Conservation (phyloP, 768 basidiomycete genomes). For the Podaxis pistillaris region DNA sequence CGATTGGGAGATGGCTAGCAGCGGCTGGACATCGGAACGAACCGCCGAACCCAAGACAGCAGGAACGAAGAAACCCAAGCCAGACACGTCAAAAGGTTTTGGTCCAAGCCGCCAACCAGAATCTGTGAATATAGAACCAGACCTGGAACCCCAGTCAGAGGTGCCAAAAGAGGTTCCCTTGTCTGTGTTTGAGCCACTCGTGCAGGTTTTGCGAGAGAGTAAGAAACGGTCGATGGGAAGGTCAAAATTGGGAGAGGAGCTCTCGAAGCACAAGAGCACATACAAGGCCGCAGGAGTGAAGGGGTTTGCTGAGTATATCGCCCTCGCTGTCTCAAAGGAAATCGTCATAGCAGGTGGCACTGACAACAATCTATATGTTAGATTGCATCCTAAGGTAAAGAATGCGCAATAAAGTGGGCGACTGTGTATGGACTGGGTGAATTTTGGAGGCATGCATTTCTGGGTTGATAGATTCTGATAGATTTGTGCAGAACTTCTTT, state of each 20-base stretch:
- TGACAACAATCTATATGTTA: neutral
- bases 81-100: neutral
- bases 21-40: neutral
- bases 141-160: neutral
- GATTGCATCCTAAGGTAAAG: neutral
- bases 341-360: neutral
- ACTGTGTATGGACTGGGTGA: neutral
- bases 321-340: constrained; percentile 6
- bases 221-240: constrained; percentile 2
- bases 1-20: neutral
- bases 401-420: neutral
- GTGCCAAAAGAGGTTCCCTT: neutral
- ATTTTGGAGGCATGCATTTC: no score
- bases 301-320: constrained; percentile 13
- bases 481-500: no score
- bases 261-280: constrained; percentile 2
- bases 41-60: neutral
- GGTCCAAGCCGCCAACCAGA: neutral
- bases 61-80: neutral
- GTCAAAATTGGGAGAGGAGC: constrained; percentile 2
- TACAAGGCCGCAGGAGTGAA: constrained; percentile 13
- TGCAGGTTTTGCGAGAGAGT: neutral
- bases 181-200: neutral
- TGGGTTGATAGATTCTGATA: no score
- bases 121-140: neutral